Evolutionary conservation across 768 basidiomycete species (phyloP).

Genomic region (Boletus reticulatus): DNA sequence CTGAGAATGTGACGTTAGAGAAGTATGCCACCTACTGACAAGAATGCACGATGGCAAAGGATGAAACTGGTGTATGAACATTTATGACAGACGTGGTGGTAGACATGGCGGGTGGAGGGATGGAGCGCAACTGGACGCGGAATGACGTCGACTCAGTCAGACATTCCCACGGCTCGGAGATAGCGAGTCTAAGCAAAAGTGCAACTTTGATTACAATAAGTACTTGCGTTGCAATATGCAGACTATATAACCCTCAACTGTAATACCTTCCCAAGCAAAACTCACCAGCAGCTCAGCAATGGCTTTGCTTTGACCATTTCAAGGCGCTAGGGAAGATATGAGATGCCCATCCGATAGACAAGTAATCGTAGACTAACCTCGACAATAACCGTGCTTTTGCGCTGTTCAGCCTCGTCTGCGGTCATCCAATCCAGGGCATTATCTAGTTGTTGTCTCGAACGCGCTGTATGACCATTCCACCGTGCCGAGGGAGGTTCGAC

Average conservation of each 20-base stretch:
- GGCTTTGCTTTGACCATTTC: conserved; percentile 71
- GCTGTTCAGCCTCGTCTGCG: conserved; percentile 36
- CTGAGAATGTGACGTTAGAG: conserved; percentile 6
- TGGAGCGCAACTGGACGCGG: too few species aligned
- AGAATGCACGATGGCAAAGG: conserved; percentile 74
- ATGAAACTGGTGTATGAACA: conserved; percentile 73
- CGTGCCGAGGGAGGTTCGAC: conserved; percentile 49
- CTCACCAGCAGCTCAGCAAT: conserved; percentile 69
- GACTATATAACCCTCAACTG: conserved; percentile 5
- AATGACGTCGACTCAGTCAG: too few species aligned
- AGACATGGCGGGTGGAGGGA: conserved; percentile 20
- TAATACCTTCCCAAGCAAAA: neutral
- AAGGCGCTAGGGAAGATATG: conserved; percentile 49
- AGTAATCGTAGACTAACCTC: conserved; percentile 50
- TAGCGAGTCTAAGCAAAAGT: neutral
- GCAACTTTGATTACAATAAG: neutral
- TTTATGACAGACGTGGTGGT: conserved; percentile 49
- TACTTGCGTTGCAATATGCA: neutral
- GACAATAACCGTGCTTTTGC: conserved; percentile 61
- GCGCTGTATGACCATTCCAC: conserved; percentile 33
- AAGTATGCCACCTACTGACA: conserved; percentile 41
- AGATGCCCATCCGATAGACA: neutral
- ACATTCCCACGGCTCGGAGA: neutral
- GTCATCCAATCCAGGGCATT: conserved; percentile 47
- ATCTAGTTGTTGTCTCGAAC: conserved; percentile 29